Evolutionary conservation across 108 stramenopile genomes (phyloP).

Genomic region (Fragilaria crotonensis): DNA sequence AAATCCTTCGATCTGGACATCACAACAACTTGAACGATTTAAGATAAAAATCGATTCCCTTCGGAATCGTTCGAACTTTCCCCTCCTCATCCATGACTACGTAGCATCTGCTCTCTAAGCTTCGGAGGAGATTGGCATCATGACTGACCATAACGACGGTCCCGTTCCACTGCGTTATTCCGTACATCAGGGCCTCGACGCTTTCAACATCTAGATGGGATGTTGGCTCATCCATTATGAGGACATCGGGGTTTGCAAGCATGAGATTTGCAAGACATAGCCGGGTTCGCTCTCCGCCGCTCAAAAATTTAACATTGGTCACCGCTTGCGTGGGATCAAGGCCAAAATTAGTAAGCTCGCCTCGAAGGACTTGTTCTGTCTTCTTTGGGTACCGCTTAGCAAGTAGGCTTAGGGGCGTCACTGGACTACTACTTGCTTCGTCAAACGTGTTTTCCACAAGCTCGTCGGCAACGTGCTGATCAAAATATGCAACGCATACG

Average conservation of each 20-base stretch:
- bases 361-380: slow-evolving; percentile 74
- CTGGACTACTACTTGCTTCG: neutral
- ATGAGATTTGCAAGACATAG: slow-evolving; percentile 79
- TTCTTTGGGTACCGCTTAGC: slow-evolving; percentile 36
- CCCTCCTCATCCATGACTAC: slow-evolving; percentile 52
- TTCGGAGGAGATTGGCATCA: slow-evolving; percentile 55
- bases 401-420: slow-evolving; percentile 24
- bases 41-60: slow-evolving; percentile 59
- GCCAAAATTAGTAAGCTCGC: slow-evolving; percentile 77
- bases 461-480: slow-evolving; percentile 76
- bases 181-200: slow-evolving; percentile 87
- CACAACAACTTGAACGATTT: slow-evolving; percentile 19
- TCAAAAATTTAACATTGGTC: slow-evolving; percentile 75
- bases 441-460: slow-evolving; percentile 26
- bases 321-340: slow-evolving; percentile 64
- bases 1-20: no score
- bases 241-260: slow-evolving; percentile 73
- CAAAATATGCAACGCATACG: slow-evolving; percentile 70
- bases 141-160: slow-evolving; percentile 51
- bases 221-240: slow-evolving; percentile 89
- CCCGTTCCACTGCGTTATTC: slow-evolving; percentile 69
- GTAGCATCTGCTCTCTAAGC: slow-evolving; percentile 41
- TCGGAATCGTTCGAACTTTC: slow-evolving; percentile 44
- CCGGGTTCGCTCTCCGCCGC: slow-evolving; percentile 93
- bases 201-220: slow-evolving; percentile 91